Conservation (phyloP, 2,329 filamentous ascomycete species). For the Monilinia fructicola region DNA sequence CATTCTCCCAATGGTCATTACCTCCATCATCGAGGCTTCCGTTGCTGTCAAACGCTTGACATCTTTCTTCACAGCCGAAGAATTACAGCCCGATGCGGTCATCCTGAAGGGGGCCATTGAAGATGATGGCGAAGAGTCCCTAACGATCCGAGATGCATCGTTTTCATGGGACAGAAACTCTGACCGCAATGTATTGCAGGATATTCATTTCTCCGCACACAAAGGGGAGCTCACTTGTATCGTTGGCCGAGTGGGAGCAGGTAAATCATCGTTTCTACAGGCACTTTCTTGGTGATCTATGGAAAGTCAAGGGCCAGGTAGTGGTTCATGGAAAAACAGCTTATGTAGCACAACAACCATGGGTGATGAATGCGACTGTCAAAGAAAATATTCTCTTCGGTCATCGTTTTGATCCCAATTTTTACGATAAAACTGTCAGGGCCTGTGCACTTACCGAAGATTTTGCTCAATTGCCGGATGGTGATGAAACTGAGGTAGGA, state of each 20-base stretch:
- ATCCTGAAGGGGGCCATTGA: constrained; percentile 65
- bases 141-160: constrained; percentile 77
- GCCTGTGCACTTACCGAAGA: constrained; percentile 90
- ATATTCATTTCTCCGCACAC: constrained; percentile 84
- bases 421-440: constrained; percentile 90
- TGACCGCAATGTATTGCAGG: constrained; percentile 66
- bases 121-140: constrained; percentile 79
- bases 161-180: constrained; percentile 95
- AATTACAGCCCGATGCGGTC: constrained; percentile 85
- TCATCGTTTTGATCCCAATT: constrained; percentile 86
- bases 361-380: constrained; percentile 98
- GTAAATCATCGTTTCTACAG: constrained; percentile 91
- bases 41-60: constrained; percentile 87
- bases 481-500: constrained; percentile 93
- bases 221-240: constrained; percentile 94
- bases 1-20: constrained; percentile 96
- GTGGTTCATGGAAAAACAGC: constrained; percentile 78
- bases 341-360: constrained; percentile 89
- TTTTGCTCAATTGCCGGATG: constrained; percentile 88
- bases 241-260: constrained; percentile 89
- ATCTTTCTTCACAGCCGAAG: constrained; percentile 80
- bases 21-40: constrained; percentile 90
- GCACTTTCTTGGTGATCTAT: constrained; percentile 89
- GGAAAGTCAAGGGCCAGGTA: constrained; percentile 83
- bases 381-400: constrained; percentile 97